Conservation (phyloP, 345 rosid species). For the Citrus maxima region DNA sequence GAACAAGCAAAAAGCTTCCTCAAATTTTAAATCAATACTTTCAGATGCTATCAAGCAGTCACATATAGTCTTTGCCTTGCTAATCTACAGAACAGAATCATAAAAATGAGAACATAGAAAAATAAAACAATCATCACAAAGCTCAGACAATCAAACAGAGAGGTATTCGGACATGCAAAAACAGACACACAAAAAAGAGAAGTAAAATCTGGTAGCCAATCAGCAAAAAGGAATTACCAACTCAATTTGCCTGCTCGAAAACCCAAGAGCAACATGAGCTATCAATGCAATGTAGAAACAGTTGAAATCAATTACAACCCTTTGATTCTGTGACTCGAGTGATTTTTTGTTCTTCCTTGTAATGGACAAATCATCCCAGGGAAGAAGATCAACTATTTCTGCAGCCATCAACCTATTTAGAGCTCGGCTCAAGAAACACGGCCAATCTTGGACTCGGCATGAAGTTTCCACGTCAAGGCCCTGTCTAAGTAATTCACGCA, state of each 20-base stretch:
- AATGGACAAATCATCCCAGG: conserved; percentile 76
- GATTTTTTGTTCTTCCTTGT: conserved; percentile 85
- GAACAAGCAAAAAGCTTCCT: conserved; percentile 77
- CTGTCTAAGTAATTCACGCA: conserved; percentile 83
- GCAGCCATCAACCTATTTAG: conserved; percentile 69
- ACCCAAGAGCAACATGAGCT: conserved; percentile 90
- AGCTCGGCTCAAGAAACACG: conserved; percentile 76
- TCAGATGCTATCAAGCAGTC: conserved; percentile 87
- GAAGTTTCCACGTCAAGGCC: conserved; percentile 88
- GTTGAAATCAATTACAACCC: conserved; percentile 73
- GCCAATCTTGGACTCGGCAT: conserved; percentile 88
- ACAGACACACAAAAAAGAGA: not conserved
- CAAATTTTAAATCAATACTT: conserved; percentile 82
- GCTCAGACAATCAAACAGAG: not conserved
- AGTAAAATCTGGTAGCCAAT: conserved; percentile 18
- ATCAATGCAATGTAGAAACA: conserved; percentile 70
- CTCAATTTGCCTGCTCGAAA: conserved; percentile 72
- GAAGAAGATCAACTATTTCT: conserved; percentile 88
- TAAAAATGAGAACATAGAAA: conserved; percentile 14
- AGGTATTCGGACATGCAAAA: not conserved
- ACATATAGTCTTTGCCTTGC: conserved; percentile 67
- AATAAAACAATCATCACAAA: conserved; percentile 3
- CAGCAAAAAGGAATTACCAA: conserved; percentile 46
- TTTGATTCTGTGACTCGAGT: conserved; percentile 90
- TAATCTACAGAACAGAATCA: conserved; percentile 50